phyloP scores from a whole-genome alignment of 331 rosid genomes.

The Quercus phellos region DNA sequence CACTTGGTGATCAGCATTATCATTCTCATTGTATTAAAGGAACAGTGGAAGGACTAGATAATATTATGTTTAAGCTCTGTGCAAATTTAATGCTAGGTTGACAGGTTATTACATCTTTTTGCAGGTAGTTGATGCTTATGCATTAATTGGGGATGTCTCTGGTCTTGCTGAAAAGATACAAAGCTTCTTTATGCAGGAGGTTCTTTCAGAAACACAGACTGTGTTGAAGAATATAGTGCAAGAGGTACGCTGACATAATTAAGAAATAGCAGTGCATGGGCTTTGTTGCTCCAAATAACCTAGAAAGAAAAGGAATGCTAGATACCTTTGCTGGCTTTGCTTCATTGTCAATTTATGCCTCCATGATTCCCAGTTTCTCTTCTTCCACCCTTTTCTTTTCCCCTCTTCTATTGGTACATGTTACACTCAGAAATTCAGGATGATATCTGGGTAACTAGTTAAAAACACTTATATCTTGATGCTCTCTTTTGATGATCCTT shows the following conservation, averaged over 20 bases:
- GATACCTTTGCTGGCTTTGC: background rate
- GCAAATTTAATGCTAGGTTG: constrained; percentile 24
- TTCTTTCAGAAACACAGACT: constrained; percentile 81
- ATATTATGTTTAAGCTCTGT: background rate
- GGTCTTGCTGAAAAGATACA: constrained; percentile 99
- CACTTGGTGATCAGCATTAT: background rate
- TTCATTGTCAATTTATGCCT: background rate
- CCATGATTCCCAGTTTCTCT: background rate
- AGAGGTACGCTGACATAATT: constrained; percentile 54
- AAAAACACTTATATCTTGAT: background rate
- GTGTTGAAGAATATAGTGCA: constrained; percentile 66
- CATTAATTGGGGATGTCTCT: constrained; percentile 84
- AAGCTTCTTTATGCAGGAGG: constrained; percentile 99
- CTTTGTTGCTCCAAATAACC: background rate
- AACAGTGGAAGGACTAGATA: background rate
- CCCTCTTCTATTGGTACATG: background rate
- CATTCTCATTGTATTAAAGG: background rate
- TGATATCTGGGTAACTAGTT: background rate
- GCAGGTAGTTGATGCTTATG: constrained; percentile 96
- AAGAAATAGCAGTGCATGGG: background rate
- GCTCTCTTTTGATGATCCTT: background rate
- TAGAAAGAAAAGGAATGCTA: background rate
- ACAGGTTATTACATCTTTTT: constrained; percentile 17
- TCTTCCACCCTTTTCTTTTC: background rate
- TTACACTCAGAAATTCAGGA: background rate